Evolutionary conservation across 805 yeast species (phyloP).

Genomic region (Suhomyces pyralidae): DNA sequence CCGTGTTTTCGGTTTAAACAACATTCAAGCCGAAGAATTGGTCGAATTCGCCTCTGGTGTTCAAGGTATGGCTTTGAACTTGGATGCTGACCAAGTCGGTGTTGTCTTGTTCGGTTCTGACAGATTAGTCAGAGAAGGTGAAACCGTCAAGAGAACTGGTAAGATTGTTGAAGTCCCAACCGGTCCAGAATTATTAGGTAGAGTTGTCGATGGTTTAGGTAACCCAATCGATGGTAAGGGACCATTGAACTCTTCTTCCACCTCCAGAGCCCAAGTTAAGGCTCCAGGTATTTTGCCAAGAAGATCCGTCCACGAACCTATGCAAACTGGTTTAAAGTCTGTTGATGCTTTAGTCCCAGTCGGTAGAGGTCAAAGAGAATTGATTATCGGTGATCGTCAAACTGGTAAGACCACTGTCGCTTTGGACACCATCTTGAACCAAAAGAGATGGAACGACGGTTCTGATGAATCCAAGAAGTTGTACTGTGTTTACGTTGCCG

Average conservation of each 20-base stretch:
- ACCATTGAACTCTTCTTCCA: conserved; percentile 81
- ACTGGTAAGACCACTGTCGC: conserved; percentile 99
- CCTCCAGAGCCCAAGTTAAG: conserved; percentile 96
- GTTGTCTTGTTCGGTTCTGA: conserved; percentile 99
- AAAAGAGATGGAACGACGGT: conserved; percentile 98
- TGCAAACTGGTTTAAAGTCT: conserved; percentile 99
- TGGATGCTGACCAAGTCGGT: conserved; percentile 99
- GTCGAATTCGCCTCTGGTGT: conserved; percentile 99
- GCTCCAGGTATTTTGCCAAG: conserved; percentile 99
- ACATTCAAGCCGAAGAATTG: conserved; percentile 99
- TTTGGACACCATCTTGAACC: conserved; percentile 96
- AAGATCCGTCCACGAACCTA: conserved; percentile 97
- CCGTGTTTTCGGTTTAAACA: conserved; percentile 99
- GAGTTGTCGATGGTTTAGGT: conserved; percentile 99
- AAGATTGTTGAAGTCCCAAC: conserved; percentile 98
- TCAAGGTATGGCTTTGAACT: conserved; percentile 99
- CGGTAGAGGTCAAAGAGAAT: conserved; percentile 99
- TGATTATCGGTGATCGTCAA: conserved; percentile 99
- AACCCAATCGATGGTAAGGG: conserved; percentile 99
- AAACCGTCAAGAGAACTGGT: conserved; percentile 99
- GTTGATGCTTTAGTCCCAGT: conserved; percentile 99
- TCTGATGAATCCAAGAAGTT: conserved; percentile 94
- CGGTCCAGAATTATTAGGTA: conserved; percentile 96
- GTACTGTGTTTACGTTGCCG: conserved; percentile 99
- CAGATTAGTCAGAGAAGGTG: conserved; percentile 98